Evolutionary conservation across 2,329 filamentous ascomycete species (phyloP), one percentile per base, ranked within the genome.

Genomic region (Cladosporium sp.): DNA sequence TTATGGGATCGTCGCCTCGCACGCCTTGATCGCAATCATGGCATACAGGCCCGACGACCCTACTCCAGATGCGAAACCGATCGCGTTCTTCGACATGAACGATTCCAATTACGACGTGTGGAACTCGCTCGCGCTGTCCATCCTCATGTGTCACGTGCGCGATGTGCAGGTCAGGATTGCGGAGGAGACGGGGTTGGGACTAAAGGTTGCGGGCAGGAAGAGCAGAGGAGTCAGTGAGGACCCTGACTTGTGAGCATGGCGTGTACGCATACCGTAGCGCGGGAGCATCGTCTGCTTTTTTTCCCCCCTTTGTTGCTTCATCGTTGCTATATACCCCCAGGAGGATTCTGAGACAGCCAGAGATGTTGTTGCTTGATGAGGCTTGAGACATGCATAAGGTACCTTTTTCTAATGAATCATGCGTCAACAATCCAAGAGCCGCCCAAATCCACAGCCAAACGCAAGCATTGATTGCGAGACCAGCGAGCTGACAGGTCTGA

Each of bases 41-140:
- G 78, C 77, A 6, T 75, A 75, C 35, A 69, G 78, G 49, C 68
- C 72, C 1, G 65, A 73, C 14, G 68, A 72, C 2, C 43, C 57
- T 60, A 46, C 40, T 3, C 46, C 43, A n/a, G 58, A 57, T 51
- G 53, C 61, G 44, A 19, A 59, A 56, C 32, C 61, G 11, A 73
- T 83, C 46, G 75, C 72, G 4, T 73, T 75, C 49, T 78, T 82
- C 57, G 76, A 83, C 60, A 74, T 81, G 52, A 71, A 70, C 3
- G 72, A 79, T 41, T 63, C 66, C 8, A 73, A 73, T 1, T 77
- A 78, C 54, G 81, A 83, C 61, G 79, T 83, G 2, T 84, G 81
- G 81, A 82, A 81, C 60, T 72, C 76, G 4, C 67, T 83, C 3
- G 78, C 79, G 0, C 58, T 83, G 46, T 77, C 80, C 0, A 79